Base-by-base conservation (phyloP, 192 early-diverging fungal species). In the Allomyces arbusculus region DNA sequence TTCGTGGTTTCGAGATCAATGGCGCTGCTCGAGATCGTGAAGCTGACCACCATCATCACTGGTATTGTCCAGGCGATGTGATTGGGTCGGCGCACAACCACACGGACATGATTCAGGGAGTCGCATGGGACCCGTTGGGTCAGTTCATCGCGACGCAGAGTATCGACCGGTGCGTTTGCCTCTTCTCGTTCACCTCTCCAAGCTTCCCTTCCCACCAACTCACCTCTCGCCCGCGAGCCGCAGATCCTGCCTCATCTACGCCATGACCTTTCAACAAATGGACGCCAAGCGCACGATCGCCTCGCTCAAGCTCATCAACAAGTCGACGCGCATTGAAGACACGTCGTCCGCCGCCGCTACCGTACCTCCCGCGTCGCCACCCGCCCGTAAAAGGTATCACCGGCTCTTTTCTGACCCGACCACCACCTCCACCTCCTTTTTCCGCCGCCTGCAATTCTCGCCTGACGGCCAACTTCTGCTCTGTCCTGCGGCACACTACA, bases 81-180 rank as follows among this genome's bases (percentile, higher is more conserved):
- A 26, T 43, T 22, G 26, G 25, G n/a, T 63, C 40, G 63, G 44
- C 80, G 23, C 64, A 65, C 4, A 76, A 94, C 66, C 95, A 97
- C 72, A 77, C 77, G 50, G 89, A 95, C 66, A 94, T 91, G 69
- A 91, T 97, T n/a, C 95, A 97, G 74, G 95, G 95, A 45, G 89
- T 97, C 12, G 81, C 86, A 23, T 97, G 95, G 95, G 95, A 97
- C 73, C 92, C 95, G 9, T 70, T 89, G 16, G 86, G 85, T 50
- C 73, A 88, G 68, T 97, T 80, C 73, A 73, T 97, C 19, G 90
- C 87, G 8, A 88, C 92, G 7, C 95, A 95, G 72, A 89, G 91
- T 75, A 92, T 88, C 73, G 95, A 97, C 69, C 75, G 93, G 76
- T 91, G 78, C 63, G 70, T 40, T 40, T 40, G 7, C 33, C 33